phyloP scores from a whole-genome alignment of 306 rosid genomes.

The Arachis stenosperma region DNA sequence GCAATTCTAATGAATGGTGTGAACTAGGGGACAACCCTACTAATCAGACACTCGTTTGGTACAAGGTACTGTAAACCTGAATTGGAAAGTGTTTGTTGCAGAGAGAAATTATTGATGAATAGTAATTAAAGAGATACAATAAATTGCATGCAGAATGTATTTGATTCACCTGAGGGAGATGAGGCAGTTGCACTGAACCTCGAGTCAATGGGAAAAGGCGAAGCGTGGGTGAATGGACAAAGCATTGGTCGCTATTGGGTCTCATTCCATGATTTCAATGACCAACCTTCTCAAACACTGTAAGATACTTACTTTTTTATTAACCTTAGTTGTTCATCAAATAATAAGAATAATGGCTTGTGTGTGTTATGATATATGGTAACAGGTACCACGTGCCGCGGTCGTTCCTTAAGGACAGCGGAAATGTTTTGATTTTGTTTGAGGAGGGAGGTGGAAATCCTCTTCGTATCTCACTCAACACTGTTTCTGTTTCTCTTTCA shows the following conservation, averaged over 20 bases:
- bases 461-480: constrained; percentile 51
- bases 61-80: constrained; percentile 47
- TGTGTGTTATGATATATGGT: not conserved
- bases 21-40: constrained; percentile 21
- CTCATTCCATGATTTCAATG: constrained; percentile 46
- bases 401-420: constrained; percentile 49
- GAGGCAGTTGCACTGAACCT: constrained; percentile 53
- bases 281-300: constrained; percentile 57
- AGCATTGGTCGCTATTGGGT: constrained; percentile 76
- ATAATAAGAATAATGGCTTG: not conserved
- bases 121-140: not conserved
- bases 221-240: constrained; percentile 67
- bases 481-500: constrained; percentile 41
- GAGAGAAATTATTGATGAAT: not conserved
- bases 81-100: no score
- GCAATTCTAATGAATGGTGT: constrained; percentile 46
- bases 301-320: constrained; percentile 24
- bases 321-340: not conserved
- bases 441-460: constrained; percentile 69
- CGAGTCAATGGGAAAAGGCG: constrained; percentile 65
- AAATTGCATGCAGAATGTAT: constrained; percentile 41
- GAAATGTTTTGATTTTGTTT: constrained; percentile 51
- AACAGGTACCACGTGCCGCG: constrained; percentile 66
- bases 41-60: constrained; percentile 56
- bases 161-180: constrained; percentile 54